Conservation (phyloP, 208 protist species). For the Leishmania tarentolae region DNA sequence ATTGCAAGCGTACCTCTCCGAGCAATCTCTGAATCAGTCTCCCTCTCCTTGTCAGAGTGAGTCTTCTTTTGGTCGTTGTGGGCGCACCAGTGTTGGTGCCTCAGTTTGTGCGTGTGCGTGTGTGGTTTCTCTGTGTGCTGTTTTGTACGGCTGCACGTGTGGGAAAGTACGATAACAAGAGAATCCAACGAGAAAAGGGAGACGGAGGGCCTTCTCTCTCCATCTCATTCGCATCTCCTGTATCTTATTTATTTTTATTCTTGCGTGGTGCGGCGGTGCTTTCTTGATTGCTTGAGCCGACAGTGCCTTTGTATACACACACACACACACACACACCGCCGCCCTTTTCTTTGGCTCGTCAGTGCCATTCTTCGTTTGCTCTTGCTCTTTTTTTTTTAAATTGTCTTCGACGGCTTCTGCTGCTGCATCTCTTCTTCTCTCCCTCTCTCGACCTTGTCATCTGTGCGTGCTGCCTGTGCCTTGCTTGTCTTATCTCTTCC, state of each 20-base stretch:
- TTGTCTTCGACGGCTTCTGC: neutral
- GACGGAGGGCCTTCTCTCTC: neutral
- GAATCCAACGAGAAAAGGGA: neutral
- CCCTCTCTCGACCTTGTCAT: neutral
- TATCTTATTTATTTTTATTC: neutral
- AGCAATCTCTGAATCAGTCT: neutral
- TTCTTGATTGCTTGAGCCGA: neutral
- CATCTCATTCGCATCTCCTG: neutral
- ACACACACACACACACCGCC: neutral
- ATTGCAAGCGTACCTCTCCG: neutral
- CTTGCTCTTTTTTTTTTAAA: neutral
- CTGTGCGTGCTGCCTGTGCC: neutral
- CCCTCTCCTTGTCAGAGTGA: neutral
- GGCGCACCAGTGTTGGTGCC: neutral
- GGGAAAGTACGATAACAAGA: neutral
- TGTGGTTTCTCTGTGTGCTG: too few relatives aligned
- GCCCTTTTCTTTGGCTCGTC: neutral
- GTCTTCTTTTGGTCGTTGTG: neutral
- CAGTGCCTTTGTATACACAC: conserved; percentile 1
- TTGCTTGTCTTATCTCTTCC: neutral
- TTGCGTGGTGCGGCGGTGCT: neutral
- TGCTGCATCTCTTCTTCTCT: neutral
- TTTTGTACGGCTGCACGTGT: neutral
- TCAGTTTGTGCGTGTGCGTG: neutral
- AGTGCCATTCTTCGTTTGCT: neutral